Base-by-base conservation (phyloP, 2,329 filamentous ascomycete genomes). In the Aspergillus phoenicis region DNA sequence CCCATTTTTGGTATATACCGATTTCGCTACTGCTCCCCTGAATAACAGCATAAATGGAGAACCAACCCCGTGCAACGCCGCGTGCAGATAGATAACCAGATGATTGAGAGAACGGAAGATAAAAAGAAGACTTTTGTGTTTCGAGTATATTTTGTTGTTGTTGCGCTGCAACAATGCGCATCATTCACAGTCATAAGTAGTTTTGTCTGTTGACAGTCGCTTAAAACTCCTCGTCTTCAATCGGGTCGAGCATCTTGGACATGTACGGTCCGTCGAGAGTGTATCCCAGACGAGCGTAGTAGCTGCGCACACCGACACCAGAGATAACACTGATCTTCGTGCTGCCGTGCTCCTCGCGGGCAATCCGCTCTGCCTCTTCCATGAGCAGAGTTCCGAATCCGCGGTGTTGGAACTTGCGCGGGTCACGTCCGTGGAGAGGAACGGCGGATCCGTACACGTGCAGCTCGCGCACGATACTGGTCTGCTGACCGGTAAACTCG, bases 401-500 rank as follows among this genome's bases (percentile, higher is more conserved):
- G 75, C 97, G 95, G 79, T 99, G 95, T 80, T 99, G 95, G 78
- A 98, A 98, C 78, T 98, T 98, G 77, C 91, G 89, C 20, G 94
- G 93, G 70, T 99, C 95, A 59, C 96, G 86, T 8, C 93, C 94
- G 77, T 99, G 95, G 49, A 99, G 91, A 0, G 95, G 96, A n/a
- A 99, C 95, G 0, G 96, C 95, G 20, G 91, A 94, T 7, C 95
- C 95, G 74, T 99, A 99, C 1, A 99, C 95, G 77, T 99, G 95
- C 58, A 99, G 82, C 77, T 99, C 95, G 53, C 95, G 86, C 5
- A 99, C 93, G 69, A 99, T 84, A 77, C 92, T 97, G 0, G 92
- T 96, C 52, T 91, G 91, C 79, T 98, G 94, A 2, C 87, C 88
- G 0, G 84, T 88, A 41, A 99, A 85, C 75, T 99, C 95, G 49